A percentile compares a stretch with the other conserved stretches of the same genome.
phyloP scores from a whole-genome alignment of 768 basidiomycete genomes.

The Trametes cingulata region DNA sequence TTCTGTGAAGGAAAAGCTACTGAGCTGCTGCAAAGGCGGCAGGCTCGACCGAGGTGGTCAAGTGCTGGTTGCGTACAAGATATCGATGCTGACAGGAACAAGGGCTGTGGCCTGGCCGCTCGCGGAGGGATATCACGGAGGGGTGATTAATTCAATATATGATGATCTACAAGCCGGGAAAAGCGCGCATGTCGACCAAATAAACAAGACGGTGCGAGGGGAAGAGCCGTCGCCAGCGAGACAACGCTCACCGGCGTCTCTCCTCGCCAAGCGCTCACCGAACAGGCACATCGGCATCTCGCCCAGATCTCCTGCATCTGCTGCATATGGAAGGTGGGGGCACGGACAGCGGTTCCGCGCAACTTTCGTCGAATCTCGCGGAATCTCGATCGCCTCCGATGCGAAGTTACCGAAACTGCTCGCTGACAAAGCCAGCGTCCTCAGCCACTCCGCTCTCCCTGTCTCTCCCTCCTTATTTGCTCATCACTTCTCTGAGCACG shows the following conservation, averaged over 20 bases:
- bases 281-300: slow-evolving; percentile 2
- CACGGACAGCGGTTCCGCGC: neutral
- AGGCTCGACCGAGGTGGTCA: too few species aligned
- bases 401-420: neutral
- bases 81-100: too few species aligned
- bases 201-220: neutral
- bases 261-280: neutral
- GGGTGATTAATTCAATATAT: neutral
- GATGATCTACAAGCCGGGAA: neutral
- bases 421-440: neutral
- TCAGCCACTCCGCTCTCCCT: neutral
- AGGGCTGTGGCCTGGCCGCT: too few species aligned
- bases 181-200: too few species aligned
- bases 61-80: too few species aligned
- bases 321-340: neutral
- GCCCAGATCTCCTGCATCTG: neutral
- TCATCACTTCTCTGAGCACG: too few species aligned
- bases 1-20: neutral
- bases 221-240: neutral
- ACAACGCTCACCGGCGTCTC: too few species aligned
- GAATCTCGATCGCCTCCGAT: neutral
- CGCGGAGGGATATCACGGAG: neutral
- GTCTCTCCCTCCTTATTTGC: too few species aligned
- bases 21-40: neutral
- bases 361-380: slow-evolving; percentile 4